Percentiles rank a stretch among this genome's conserved stretches.
Evolutionary conservation across 495 filamentous ascomycete genomes (phyloP).

Genomic region (Wilcoxina mikolae): DNA sequence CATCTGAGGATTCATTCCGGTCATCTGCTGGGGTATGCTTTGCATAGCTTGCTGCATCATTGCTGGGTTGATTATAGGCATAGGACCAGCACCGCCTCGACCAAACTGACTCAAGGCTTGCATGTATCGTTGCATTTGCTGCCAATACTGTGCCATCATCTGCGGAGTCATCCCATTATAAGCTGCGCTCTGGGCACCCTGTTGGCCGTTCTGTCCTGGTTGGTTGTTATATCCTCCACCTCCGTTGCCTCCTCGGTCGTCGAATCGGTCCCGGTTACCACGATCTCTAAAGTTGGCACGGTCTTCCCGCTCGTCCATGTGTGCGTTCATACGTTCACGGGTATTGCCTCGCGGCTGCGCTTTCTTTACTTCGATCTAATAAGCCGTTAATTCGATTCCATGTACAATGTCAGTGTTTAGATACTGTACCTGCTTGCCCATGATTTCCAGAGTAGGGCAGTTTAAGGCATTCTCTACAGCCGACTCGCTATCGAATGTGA

Average conservation of each 20-base stretch:
- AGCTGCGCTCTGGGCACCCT: constrained; percentile 30
- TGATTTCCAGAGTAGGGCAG: constrained; percentile 64
- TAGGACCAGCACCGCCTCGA: constrained; percentile 36
- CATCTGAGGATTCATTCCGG: constrained; percentile 47
- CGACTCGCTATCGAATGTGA: constrained; percentile 91
- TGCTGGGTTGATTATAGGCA: constrained; percentile 43
- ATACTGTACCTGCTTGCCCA: constrained; percentile 52
- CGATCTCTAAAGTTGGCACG: constrained; percentile 42
- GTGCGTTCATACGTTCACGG: constrained; percentile 41
- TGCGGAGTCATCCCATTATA: constrained; percentile 66
- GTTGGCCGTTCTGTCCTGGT: constrained; percentile 27
- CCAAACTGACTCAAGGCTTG: constrained; percentile 52
- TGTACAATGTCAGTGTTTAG: too few species aligned
- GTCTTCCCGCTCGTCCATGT: constrained; percentile 54
- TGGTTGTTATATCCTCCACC: constrained; percentile 32
- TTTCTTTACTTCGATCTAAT: constrained; percentile 83
- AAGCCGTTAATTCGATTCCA: neutral
- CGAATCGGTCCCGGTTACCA: constrained; percentile 34
- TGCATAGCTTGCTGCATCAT: constrained; percentile 61
- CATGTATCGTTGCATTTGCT: constrained; percentile 94
- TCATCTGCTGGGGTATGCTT: constrained; percentile 43
- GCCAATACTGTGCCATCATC: constrained; percentile 96
- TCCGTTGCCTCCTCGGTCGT: constrained; percentile 34
- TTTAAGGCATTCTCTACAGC: constrained; percentile 84
- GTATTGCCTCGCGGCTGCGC: constrained; percentile 91